These are phyloP conservation scores for Penicillium robsamsonii DNA, from an alignment of 495 filamentous ascomycete species.

Conservation along the genomic window DNA sequence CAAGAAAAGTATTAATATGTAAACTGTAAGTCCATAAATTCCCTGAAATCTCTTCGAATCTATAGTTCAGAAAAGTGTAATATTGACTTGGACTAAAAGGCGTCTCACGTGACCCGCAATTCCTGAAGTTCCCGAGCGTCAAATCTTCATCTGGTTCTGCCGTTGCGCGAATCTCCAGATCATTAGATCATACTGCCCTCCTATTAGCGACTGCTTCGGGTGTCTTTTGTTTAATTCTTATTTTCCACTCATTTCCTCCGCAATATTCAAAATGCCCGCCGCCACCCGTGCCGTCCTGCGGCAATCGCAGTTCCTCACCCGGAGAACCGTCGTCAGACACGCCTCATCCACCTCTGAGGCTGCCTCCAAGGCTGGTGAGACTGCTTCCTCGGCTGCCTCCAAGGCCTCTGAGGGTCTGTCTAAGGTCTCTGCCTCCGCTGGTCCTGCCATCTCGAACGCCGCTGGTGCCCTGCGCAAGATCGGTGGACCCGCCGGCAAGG, in stretches of 20 bases:
- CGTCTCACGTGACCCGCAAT: constrained; percentile 29
- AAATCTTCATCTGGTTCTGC: constrained; percentile 45
- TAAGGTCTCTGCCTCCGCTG: constrained; percentile 75
- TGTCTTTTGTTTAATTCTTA: constrained; percentile 28
- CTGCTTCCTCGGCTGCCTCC: constrained; percentile 60
- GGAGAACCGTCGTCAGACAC: constrained; percentile 56
- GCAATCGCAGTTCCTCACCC: constrained; percentile 58
- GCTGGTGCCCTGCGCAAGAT: constrained; percentile 69
- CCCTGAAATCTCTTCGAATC: background rate
- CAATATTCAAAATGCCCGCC: constrained; percentile 45
- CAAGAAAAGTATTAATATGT: background rate
- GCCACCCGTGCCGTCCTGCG: constrained; percentile 60
- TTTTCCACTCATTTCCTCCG: constrained; percentile 29
- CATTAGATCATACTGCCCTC: constrained; percentile 42
- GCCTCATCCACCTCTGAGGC: constrained; percentile 69
- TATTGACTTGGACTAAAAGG: constrained; percentile 8
- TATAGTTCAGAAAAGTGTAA: background rate
- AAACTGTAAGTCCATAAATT: background rate
- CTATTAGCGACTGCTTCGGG: constrained; percentile 32
- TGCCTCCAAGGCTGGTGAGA: constrained; percentile 64
- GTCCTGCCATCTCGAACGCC: constrained; percentile 69
- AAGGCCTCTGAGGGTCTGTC: constrained; percentile 87
- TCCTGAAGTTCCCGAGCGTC: constrained; percentile 48
- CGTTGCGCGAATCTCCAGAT: constrained; percentile 41
- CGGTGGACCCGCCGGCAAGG: constrained; percentile 78